phyloP scores from a whole-genome alignment of 352 stramenopile genomes.

The Globisporangium radiosum region DNA sequence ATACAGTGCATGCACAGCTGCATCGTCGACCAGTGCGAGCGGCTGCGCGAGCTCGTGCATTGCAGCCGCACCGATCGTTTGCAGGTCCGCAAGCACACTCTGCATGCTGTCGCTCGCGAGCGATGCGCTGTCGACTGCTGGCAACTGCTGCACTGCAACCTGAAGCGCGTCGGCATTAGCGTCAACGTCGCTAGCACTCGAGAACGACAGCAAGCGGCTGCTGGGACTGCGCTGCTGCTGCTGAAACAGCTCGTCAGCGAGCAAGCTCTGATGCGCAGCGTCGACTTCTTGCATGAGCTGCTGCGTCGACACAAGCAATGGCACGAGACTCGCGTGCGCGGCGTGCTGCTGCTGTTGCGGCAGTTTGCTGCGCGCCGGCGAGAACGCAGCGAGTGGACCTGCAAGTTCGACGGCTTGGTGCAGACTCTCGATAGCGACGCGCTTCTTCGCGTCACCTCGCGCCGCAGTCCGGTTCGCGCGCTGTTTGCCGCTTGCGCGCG shows the following conservation, averaged over 20 bases:
- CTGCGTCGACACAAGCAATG: slow-evolving; percentile 11
- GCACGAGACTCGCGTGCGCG: slow-evolving; percentile 8
- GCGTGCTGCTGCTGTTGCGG: slow-evolving; percentile 6
- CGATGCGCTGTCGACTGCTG: neutral
- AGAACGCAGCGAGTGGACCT: slow-evolving; percentile 9
- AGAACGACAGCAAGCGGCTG: slow-evolving; percentile 22
- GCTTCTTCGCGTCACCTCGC: slow-evolving; percentile 5
- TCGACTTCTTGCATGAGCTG: slow-evolving; percentile 16
- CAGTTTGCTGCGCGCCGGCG: neutral
- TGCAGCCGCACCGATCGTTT: slow-evolving; percentile 1
- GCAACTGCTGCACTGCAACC: slow-evolving; percentile 23
- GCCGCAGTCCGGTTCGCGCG: neutral
- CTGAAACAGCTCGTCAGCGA: slow-evolving; percentile 26
- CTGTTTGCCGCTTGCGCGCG: slow-evolving; percentile 12
- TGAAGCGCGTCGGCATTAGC: slow-evolving; percentile 19
- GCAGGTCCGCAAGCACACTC: slow-evolving; percentile 10
- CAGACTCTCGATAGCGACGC: slow-evolving; percentile 4
- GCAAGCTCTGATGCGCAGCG: slow-evolving; percentile 16
- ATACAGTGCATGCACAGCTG: slow-evolving; percentile 20
- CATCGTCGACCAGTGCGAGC: slow-evolving; percentile 19
- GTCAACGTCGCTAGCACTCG: neutral
- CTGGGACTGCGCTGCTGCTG: slow-evolving; percentile 14
- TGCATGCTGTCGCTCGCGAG: slow-evolving; percentile 2
- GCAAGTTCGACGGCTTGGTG: slow-evolving; percentile 9
- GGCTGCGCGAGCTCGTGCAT: slow-evolving; percentile 20